Base-by-base conservation (phyloP, 2,329 filamentous ascomycete species). In the Fusarium haematococcum region DNA sequence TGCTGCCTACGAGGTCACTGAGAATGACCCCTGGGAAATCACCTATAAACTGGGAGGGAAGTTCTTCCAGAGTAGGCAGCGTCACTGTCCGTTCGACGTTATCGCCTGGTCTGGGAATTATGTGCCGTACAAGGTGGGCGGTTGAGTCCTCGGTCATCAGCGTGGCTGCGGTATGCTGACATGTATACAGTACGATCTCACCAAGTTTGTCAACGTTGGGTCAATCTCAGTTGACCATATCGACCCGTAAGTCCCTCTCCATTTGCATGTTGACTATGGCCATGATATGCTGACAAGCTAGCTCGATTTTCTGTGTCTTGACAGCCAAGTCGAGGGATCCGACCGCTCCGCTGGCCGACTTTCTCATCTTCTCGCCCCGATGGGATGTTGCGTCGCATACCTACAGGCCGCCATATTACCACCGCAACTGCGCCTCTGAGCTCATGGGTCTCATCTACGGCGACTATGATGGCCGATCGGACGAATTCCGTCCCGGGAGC, bases 31-130 rank as follows among this genome's bases (percentile, higher is more conserved):
- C 67, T 91, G 91, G 85, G 84, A 84, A 18, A 83, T 93, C 5
- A 83, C 91, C 1, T 88, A 88, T 76, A 93, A 93, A 78, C 88
- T 92, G 63, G 86, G 86, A 2, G 91, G 91, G 6, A 86, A 87
- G 65, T 87, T 92, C 54, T 92, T 91, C 78, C 83, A 83, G 18
- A 90, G 88, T 65, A 86, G 85, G 39, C 92, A 93, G 79, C 84
- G 84, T 30, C 91, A 93, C 79, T 90, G 88, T 4, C 91, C 92
- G 0, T 94, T 93, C 75, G 91, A 93, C 73, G 91, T 93, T 2
- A 90, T 93, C 1, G 91, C 90, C 3, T 93, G 91, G 91, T 91
- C 92, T 74, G 91, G 91, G 30, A 90, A 89, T 65, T 92, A 92
- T 79, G 89, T 90, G 63, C 87, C 87, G 0, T 89, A 86, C 81